Evolutionary conservation across 2,329 filamentous ascomycete genomes (phyloP).

Genomic region (Trichoderma endophyticum): DNA sequence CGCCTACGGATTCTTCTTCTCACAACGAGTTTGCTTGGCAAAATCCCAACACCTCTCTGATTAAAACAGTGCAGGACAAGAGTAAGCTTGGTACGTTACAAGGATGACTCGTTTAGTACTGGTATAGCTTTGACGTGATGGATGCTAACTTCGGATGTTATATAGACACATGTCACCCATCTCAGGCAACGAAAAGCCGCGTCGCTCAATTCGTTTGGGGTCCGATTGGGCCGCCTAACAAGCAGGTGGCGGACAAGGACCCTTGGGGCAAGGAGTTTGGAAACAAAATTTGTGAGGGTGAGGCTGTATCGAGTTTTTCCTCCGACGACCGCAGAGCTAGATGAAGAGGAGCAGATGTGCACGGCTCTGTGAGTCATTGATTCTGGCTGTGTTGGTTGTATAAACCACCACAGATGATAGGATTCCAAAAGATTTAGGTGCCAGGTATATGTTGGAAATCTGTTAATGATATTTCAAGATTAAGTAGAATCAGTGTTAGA

Average conservation of each 20-base stretch:
- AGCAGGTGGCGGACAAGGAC: constrained; percentile 27
- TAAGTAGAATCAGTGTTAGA: background rate
- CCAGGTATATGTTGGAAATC: background rate
- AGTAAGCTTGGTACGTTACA: background rate
- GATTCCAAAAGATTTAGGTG: background rate
- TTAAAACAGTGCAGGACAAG: background rate
- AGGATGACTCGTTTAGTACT: too few relatives aligned
- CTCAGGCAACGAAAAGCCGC: background rate
- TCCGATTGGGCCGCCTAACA: constrained; percentile 29
- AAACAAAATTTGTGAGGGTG: background rate
- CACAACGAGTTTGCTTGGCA: background rate
- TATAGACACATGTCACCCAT: constrained; percentile 5
- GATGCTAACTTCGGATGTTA: background rate
- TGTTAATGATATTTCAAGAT: background rate
- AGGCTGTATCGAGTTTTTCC: background rate
- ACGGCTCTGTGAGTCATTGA: background rate
- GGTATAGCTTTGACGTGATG: background rate
- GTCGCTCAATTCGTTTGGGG: constrained; percentile 29
- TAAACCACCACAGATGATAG: background rate
- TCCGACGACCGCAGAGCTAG: background rate
- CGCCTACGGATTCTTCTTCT: background rate
- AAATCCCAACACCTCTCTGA: background rate
- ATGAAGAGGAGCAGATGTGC: background rate
- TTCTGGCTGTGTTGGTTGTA: background rate
- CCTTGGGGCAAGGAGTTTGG: background rate